Percentiles rank a stretch among this genome's conserved stretches.
Conservation (phyloP, 192 early-diverging fungal species). For the Coemansia asiatica region DNA sequence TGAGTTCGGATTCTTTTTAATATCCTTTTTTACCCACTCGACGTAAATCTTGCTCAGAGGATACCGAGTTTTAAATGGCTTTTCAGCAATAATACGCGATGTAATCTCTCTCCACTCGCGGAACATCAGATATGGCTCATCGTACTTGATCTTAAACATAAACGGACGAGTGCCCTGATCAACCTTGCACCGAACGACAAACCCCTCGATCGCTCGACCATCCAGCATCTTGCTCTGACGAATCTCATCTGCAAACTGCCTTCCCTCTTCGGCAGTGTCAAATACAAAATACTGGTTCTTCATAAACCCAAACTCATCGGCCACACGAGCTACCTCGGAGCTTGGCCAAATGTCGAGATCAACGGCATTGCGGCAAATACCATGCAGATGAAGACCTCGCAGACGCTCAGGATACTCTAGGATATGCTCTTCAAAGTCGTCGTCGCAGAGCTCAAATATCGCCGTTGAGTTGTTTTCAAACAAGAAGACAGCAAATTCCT, state of each 20-base stretch:
- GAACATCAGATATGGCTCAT: constrained; percentile 92
- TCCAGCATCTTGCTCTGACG: constrained; percentile 64
- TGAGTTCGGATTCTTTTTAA: constrained; percentile 61
- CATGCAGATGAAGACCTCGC: constrained; percentile 88
- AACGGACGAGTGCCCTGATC: constrained; percentile 24
- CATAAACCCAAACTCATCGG: constrained; percentile 73
- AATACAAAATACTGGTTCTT: constrained; percentile 57
- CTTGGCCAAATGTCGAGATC: constrained; percentile 73
- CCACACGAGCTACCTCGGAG: constrained; percentile 61
- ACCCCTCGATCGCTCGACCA: constrained; percentile 81
- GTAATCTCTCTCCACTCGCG: constrained; percentile 97
- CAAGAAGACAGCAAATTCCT: constrained; percentile 76
- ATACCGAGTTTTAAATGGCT: constrained; percentile 54
- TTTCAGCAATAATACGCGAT: constrained; percentile 57
- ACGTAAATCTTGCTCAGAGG: constrained; percentile 69
- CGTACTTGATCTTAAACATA: constrained; percentile 95
- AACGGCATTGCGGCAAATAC: constrained; percentile 79
- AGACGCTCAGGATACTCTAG: constrained; percentile 76
- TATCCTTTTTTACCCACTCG: constrained; percentile 68
- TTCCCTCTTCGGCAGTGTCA: constrained; percentile 63
- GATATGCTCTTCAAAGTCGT: constrained; percentile 95
- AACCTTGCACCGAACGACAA: constrained; percentile 78
- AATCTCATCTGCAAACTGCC: constrained; percentile 67
- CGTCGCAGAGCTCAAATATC: constrained; percentile 85
- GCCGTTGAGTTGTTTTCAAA: constrained; percentile 73